Percentiles rank a stretch among this genome's conserved stretches.
Conservation (phyloP, 805 yeast species). For the Kurtzmaniella cleridarum region DNA sequence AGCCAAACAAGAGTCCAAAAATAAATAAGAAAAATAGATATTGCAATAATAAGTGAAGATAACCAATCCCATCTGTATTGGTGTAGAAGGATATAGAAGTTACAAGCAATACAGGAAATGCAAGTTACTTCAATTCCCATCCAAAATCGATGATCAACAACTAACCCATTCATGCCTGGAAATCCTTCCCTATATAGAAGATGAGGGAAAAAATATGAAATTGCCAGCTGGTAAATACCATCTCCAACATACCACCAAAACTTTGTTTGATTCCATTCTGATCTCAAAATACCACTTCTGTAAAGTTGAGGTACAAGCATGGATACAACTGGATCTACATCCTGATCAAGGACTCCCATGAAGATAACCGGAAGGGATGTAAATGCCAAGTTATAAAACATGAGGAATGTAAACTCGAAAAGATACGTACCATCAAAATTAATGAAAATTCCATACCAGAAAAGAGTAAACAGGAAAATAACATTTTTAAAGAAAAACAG, state of each 20-base stretch:
- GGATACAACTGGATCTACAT: conserved; percentile 65
- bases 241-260: conserved; percentile 73
- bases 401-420: conserved; percentile 72
- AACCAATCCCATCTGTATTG: conserved; percentile 84
- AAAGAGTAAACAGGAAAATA: conserved; percentile 64
- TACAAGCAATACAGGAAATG: conserved; percentile 64
- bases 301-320: conserved; percentile 71
- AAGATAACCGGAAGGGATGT: conserved; percentile 78
- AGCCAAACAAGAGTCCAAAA: conserved; percentile 85
- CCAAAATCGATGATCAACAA: conserved; percentile 66
- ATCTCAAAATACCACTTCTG: conserved; percentile 63
- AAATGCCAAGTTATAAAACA: conserved; percentile 78
- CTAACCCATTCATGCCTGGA: conserved; percentile 44
- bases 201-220: conserved; percentile 72
- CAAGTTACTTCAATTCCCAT: conserved; percentile 65
- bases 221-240: conserved; percentile 69
- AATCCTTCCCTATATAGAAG: conserved; percentile 32
- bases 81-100: conserved; percentile 58
- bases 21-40: conserved; percentile 57
- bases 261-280: conserved; percentile 65
- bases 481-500: conserved; percentile 76
- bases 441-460: conserved; percentile 74
- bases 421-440: conserved; percentile 77
- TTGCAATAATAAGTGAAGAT: conserved; percentile 45
- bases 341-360: conserved; percentile 77